These are phyloP conservation scores for Zangia roseola DNA, from an alignment of 768 basidiomycete species.

Conservation along the genomic window DNA sequence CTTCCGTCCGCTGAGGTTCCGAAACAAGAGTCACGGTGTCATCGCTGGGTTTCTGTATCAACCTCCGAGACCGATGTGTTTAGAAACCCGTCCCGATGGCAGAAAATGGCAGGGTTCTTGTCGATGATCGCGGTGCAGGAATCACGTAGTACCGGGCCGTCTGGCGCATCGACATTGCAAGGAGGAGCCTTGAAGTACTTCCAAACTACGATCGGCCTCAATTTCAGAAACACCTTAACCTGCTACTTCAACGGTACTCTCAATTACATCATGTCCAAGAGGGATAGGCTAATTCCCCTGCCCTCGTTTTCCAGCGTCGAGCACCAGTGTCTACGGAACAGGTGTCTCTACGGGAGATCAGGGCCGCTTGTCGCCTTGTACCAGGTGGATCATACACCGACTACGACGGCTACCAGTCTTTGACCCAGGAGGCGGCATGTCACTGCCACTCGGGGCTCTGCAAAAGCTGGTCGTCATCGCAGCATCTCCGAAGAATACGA, in stretches of 20 bases:
- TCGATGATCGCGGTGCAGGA: slow-evolving; percentile 1
- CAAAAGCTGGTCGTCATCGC: not conserved
- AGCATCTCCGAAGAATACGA: not conserved
- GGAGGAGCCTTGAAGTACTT: not conserved
- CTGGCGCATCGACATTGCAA: not conserved
- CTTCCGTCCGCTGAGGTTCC: not conserved
- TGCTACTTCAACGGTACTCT: slow-evolving; percentile 4
- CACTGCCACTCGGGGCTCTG: not conserved
- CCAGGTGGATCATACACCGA: not conserved
- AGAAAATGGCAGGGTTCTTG: not conserved
- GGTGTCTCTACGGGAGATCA: not conserved
- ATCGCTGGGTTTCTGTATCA: not conserved
- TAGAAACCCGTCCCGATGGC: not conserved
- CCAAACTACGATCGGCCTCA: not conserved
- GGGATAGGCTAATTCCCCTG: not conserved
- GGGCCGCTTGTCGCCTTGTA: not conserved
- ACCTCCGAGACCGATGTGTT: not conserved
- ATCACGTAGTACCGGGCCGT: not conserved
- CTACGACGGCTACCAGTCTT: not conserved
- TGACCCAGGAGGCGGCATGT: not conserved
- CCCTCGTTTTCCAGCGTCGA: slow-evolving; percentile 2
- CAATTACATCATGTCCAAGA: too few relatives aligned
- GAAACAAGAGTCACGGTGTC: not conserved
- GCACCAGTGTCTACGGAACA: slow-evolving; percentile 3
- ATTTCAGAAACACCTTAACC: not conserved